Conservation (phyloP, 345 rosid species). For the Dipteronia dyeriana region DNA sequence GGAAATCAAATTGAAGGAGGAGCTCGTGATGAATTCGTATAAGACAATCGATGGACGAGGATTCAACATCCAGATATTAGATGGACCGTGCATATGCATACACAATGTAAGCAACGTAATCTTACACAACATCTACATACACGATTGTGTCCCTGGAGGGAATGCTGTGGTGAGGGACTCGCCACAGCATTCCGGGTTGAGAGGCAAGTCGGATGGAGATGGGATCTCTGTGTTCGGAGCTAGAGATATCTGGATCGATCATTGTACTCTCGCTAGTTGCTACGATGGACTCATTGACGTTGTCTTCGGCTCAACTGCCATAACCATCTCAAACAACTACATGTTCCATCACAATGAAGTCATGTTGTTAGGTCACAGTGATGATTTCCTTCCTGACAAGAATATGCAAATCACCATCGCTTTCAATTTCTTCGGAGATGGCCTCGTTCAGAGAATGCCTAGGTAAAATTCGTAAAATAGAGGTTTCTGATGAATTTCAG, state of each 20-base stretch:
- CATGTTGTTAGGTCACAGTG: constrained; percentile 77
- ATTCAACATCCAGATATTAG: constrained; percentile 45
- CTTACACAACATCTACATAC: constrained; percentile 60
- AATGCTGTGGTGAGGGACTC: constrained; percentile 30
- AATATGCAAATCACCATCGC: constrained; percentile 71
- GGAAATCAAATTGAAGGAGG: constrained; percentile 56
- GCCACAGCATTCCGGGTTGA: constrained; percentile 27
- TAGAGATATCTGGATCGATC: constrained; percentile 65
- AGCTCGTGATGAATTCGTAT: constrained; percentile 49
- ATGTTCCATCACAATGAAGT: constrained; percentile 68
- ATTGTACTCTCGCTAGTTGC: constrained; percentile 61
- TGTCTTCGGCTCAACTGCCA: constrained; percentile 55
- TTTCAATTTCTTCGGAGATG: constrained; percentile 68
- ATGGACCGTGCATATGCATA: constrained; percentile 62
- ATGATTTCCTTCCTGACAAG: constrained; percentile 50
- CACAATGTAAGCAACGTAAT: constrained; percentile 57
- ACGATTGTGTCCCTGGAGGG: constrained; percentile 50
- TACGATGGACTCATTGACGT: constrained; percentile 68
- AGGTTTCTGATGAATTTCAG: no score
- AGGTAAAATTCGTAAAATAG: constrained; percentile 32
- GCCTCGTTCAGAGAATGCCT: constrained; percentile 71
- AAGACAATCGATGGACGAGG: constrained; percentile 81
- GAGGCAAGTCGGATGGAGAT: constrained; percentile 63
- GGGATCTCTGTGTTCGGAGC: constrained; percentile 61
- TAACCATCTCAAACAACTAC: constrained; percentile 66